Base-by-base conservation (phyloP, 352 stramenopile genomes). In the Pythium sukuiense region DNA sequence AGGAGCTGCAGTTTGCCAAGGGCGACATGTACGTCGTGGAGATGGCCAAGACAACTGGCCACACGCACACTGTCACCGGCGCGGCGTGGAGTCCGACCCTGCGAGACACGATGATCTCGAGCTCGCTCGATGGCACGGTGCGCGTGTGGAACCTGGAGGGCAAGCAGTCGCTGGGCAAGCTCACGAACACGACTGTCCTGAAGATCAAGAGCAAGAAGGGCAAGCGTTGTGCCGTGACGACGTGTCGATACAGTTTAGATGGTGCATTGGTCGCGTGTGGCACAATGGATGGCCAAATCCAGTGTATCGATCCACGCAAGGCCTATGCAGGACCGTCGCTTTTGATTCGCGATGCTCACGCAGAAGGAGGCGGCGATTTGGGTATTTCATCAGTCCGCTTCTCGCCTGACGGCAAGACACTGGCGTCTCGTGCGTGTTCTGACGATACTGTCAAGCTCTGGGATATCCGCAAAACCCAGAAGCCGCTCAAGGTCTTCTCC, bases 21-120 rank as follows among this genome's bases (percentile, higher is more conserved):
- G 87, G 87, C 29, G 87, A 95, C 63, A 93, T 93, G 85, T 95
- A 95, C 66, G 80, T 94, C 20, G 76, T 93, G 33, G 87, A 95
- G 61, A 95, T 95, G 87, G 80, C 76, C 0, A 79, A 93, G 59
- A 95, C 87, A 12, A 88, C 88, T 30, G 87, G 87, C 8, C 87
- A 95, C 68, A 95, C 87, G 37, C 83, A 93, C 72, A 71, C 80
- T 1, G 72, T 87, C 32, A 93, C 87, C 9, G 76, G 81, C 20
- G 87, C 83, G 13, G 62, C 72, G 64, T 95, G 85, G 85, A 83
- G 93, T 54, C 87, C 87, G 24, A 76, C 72, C 37, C 46, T 77
- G 11, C 81, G 84, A 2, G 80, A 95, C 41, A 72, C 88, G 65
- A 85, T 94, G 78, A 88, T 91, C 58, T 90, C 85, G 55, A 93